A percentile compares a stretch with the other conserved stretches of the same genome.
These are phyloP conservation scores for Dothiorella sarmentorum DNA, from an alignment of 2,329 filamentous ascomycete genomes.

Conservation along the genomic window DNA sequence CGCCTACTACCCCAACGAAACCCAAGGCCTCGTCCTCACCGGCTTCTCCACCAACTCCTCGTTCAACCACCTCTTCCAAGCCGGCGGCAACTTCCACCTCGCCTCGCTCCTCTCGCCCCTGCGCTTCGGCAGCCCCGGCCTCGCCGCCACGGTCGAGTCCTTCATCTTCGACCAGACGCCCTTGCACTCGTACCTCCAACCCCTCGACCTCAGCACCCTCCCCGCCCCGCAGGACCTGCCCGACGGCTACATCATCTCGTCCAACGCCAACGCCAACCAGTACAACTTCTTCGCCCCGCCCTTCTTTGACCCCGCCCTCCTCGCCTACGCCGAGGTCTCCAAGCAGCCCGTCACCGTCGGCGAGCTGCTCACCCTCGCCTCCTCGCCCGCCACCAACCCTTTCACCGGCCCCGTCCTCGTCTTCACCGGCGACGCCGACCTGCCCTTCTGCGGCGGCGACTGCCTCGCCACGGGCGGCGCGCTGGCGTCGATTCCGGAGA, in stretches of 20 bases:
- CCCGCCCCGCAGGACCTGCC: conserved; percentile 30
- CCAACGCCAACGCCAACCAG: conserved; percentile 49
- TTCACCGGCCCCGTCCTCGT: conserved; percentile 57
- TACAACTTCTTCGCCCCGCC: conserved; percentile 48
- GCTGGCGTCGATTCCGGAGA: conserved; percentile 44
- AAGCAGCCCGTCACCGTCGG: conserved; percentile 58
- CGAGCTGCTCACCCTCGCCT: conserved; percentile 57
- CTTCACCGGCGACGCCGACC: conserved; percentile 51
- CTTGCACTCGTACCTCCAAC: neutral
- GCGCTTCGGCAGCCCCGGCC: conserved; percentile 30
- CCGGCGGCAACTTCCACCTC: conserved; percentile 48
- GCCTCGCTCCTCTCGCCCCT: conserved; percentile 43
- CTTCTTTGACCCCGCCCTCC: conserved; percentile 54
- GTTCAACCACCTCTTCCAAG: conserved; percentile 43
- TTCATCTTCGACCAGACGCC: neutral
- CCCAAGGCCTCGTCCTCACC: conserved; percentile 58
- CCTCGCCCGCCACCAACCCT: conserved; percentile 30
- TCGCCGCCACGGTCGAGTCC: neutral
- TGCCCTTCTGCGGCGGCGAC: conserved; percentile 62
- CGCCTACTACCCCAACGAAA: conserved; percentile 50
- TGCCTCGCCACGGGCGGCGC: conserved; percentile 48
- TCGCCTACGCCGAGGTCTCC: conserved; percentile 44
- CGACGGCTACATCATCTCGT: conserved; percentile 53
- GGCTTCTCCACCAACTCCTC: conserved; percentile 53
- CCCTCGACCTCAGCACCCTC: conserved; percentile 20